These are phyloP conservation scores for Jimgerdemannia flammicorona DNA, from an alignment of 192 early-diverging fungal species.

Conservation along the genomic window DNA sequence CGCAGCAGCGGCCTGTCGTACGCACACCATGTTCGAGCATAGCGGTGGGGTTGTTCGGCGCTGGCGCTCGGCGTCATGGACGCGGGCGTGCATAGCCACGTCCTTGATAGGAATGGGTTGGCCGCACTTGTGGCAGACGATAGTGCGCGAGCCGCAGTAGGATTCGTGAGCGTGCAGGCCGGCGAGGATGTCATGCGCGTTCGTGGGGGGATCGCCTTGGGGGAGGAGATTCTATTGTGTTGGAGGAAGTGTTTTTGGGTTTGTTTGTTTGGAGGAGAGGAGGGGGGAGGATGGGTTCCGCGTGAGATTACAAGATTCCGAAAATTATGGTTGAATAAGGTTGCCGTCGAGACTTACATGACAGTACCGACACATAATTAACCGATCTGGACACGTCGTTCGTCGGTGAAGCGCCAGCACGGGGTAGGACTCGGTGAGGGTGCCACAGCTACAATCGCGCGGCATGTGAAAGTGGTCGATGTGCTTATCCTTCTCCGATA, in stretches of 20 bases:
- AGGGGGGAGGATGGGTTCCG: too few species aligned
- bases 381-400: slow-evolving; percentile 60
- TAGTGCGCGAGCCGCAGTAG: slow-evolving; percentile 82
- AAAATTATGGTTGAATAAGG: too few species aligned
- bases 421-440: slow-evolving; percentile 27
- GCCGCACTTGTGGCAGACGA: slow-evolving; percentile 75
- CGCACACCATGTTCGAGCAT: slow-evolving; percentile 76
- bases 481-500: slow-evolving; percentile 64
- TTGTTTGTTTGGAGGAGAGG: too few species aligned
- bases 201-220: slow-evolving; percentile 52
- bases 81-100: slow-evolving; percentile 64
- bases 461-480: slow-evolving; percentile 54
- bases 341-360: slow-evolving; percentile 33
- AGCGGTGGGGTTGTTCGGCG: slow-evolving; percentile 48
- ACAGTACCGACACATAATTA: slow-evolving; percentile 85
- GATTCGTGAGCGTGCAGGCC: slow-evolving; percentile 73
- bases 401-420: slow-evolving; percentile 66
- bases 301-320: too few species aligned
- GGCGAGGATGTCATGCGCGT: slow-evolving; percentile 59
- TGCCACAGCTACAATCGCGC: slow-evolving; percentile 59
- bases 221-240: slow-evolving; percentile 43
- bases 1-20: slow-evolving; percentile 29
- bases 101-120: slow-evolving; percentile 74
- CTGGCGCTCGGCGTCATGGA: slow-evolving; percentile 65
- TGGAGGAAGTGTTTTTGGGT: not conserved